Evolutionary conservation across 139 green algal species (phyloP).

Genomic region (Ulvella scutata): DNA sequence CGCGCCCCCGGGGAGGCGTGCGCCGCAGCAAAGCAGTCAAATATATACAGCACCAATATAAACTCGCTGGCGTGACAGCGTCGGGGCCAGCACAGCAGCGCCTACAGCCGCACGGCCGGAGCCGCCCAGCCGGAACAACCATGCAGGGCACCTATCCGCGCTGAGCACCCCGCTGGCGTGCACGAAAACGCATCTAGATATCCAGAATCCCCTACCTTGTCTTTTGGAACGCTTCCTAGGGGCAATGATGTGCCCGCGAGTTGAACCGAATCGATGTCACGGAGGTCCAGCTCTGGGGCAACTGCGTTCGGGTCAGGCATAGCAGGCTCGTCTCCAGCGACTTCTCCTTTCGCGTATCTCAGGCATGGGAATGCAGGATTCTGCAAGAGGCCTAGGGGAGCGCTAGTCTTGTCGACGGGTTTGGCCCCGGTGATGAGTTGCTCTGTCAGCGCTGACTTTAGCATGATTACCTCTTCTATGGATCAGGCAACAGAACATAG

Average conservation of each 20-base stretch:
- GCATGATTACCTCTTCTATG: too few relatives aligned
- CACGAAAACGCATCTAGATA: too few relatives aligned
- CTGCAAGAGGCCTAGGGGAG: neutral
- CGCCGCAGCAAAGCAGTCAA: neutral
- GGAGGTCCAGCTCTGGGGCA: too few relatives aligned
- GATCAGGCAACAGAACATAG: too few relatives aligned
- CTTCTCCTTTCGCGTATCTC: neutral
- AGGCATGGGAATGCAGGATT: slow-evolving; percentile 15
- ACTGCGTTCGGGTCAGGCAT: neutral
- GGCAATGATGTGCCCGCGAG: slow-evolving; percentile 1
- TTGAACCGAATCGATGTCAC: neutral
- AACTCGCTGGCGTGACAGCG: neutral
- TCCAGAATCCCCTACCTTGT: neutral
- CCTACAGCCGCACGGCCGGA: too few relatives aligned
- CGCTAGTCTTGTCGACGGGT: neutral
- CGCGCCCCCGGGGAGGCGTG: too few relatives aligned
- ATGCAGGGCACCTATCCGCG: too few relatives aligned
- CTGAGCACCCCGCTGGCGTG: too few relatives aligned
- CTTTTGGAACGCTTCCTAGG: neutral
- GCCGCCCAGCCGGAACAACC: too few relatives aligned
- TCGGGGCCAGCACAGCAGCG: neutral
- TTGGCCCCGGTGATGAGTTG: neutral
- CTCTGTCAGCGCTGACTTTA: neutral
- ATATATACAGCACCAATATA: neutral
- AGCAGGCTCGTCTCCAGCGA: neutral